phyloP scores from a whole-genome alignment of 2,329 filamentous ascomycete species.

The Thelonectria rubi region DNA sequence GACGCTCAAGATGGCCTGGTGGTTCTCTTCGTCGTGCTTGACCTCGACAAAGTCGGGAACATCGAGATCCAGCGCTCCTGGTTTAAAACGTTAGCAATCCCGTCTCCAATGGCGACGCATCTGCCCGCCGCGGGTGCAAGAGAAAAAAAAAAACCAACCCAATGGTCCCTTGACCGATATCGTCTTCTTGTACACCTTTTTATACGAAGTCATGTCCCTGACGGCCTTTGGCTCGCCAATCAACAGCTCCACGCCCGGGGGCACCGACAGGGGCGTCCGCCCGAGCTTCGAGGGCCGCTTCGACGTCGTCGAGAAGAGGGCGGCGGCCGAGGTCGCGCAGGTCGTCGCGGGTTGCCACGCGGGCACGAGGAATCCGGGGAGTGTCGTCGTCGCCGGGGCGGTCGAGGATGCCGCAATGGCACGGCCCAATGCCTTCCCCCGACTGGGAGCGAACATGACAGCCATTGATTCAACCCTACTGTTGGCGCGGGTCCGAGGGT shows the following conservation, averaged over 20 bases:
- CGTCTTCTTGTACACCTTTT: slow-evolving; percentile 69
- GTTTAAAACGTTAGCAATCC: slow-evolving; percentile 27
- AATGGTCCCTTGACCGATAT: slow-evolving; percentile 84
- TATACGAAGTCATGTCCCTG: slow-evolving; percentile 66
- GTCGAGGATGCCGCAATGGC: slow-evolving; percentile 56
- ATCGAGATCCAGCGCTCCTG: slow-evolving; percentile 78
- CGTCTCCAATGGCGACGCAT: slow-evolving; percentile 1
- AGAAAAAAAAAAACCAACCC: slow-evolving; percentile 59
- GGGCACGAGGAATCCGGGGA: slow-evolving; percentile 78
- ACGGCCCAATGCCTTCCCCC: slow-evolving; percentile 68
- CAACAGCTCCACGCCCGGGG: slow-evolving; percentile 81
- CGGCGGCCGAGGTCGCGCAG: slow-evolving; percentile 38
- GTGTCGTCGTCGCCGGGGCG: slow-evolving; percentile 54
- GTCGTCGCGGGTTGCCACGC: slow-evolving; percentile 68
- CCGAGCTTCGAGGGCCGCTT: slow-evolving; percentile 83
- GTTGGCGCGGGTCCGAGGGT: slow-evolving; percentile 15
- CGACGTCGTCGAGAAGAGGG: slow-evolving; percentile 75
- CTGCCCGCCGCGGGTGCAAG: background rate
- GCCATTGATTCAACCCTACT: slow-evolving; percentile 44
- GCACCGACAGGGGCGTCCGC: slow-evolving; percentile 79
- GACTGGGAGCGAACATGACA: slow-evolving; percentile 71
- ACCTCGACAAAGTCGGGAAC: slow-evolving; percentile 84
- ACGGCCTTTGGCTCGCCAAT: slow-evolving; percentile 69
- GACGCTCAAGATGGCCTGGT: slow-evolving; percentile 75
- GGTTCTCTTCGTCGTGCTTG: slow-evolving; percentile 68